Conservation (phyloP, 2,329 filamentous ascomycete genomes). For the Fusarium sp. region DNA sequence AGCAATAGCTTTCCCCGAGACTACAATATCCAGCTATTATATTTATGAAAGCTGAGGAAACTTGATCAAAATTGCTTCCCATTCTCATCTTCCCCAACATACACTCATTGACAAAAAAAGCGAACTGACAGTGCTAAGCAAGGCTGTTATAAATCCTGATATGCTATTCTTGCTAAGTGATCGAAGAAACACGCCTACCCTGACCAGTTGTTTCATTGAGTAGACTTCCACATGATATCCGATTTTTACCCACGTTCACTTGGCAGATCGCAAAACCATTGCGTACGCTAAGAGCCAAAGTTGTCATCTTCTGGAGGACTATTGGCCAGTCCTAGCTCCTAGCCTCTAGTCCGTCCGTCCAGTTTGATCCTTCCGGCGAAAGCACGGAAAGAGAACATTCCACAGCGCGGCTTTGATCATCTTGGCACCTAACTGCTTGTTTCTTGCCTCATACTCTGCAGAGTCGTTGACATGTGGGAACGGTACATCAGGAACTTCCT, state of each 20-base stretch:
- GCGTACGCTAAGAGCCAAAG: no score
- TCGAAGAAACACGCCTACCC: not conserved
- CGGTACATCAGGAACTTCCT: conserved; percentile 47
- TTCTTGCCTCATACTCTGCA: conserved; percentile 14
- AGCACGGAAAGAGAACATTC: conserved; percentile 20
- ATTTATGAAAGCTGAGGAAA: not conserved
- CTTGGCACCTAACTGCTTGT: conserved; percentile 1
- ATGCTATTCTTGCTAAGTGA: not conserved
- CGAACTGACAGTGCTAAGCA: not conserved
- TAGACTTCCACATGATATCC: no score
- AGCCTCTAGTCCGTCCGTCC: not conserved
- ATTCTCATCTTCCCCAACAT: no score
- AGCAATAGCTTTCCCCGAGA: no score
- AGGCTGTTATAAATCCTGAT: not conserved
- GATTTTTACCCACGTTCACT: accelerated
- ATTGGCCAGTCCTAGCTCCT: no score
- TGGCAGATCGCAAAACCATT: not conserved
- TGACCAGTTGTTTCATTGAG: not conserved
- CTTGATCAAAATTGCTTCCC: not conserved
- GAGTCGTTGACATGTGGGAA: conserved; percentile 52
- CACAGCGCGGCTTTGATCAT: conserved; percentile 2
- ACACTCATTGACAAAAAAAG: not conserved
- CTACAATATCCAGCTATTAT: no score
- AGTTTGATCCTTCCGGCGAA: not conserved
- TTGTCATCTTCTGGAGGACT: no score